phyloP scores from a whole-genome alignment of 495 filamentous ascomycete species.

The Neurospora cerealis region DNA sequence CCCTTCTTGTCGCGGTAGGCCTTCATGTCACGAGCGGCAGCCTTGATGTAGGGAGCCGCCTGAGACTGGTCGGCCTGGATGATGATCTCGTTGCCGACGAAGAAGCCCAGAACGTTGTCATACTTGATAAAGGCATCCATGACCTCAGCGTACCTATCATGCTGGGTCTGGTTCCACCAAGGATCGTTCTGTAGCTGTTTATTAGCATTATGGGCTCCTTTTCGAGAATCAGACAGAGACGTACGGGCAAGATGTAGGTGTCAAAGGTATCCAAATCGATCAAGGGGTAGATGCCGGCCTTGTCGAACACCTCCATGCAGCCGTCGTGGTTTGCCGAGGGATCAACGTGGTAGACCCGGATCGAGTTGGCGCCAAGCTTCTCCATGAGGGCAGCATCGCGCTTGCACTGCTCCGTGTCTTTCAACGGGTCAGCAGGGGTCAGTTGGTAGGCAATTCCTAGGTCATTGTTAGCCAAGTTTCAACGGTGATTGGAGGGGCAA shows the following conservation, averaged over 20 bases:
- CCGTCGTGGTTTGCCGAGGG: conserved; percentile 54
- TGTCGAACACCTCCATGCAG: conserved; percentile 59
- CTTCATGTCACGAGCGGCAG: conserved; percentile 73
- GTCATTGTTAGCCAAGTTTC: not conserved
- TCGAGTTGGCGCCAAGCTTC: conserved; percentile 69
- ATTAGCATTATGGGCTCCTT: conserved; percentile 3
- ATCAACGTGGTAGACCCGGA: conserved; percentile 86
- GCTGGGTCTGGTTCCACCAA: conserved; percentile 62
- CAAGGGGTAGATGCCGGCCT: conserved; percentile 69
- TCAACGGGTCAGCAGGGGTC: conserved; percentile 54
- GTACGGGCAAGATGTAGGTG: conserved; percentile 65
- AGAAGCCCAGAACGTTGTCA: conserved; percentile 72
- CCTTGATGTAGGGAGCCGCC: conserved; percentile 74
- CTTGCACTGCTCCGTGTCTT: conserved; percentile 65
- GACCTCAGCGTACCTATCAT: conserved; percentile 55
- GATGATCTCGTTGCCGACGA: conserved; percentile 82
- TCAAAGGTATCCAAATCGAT: conserved; percentile 79
- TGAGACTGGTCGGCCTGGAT: conserved; percentile 47
- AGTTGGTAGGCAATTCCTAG: conserved; percentile 19
- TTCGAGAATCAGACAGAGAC: conserved; percentile 13
- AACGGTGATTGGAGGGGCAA: not conserved
- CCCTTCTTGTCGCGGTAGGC: conserved; percentile 64
- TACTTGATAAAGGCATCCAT: conserved; percentile 72
- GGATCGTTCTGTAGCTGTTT: conserved; percentile 31
- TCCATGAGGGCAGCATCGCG: conserved; percentile 73